These are phyloP conservation scores for Cryptosporidium felis DNA, from an alignment of 169 alveolate genomes.

Conservation along the genomic window DNA sequence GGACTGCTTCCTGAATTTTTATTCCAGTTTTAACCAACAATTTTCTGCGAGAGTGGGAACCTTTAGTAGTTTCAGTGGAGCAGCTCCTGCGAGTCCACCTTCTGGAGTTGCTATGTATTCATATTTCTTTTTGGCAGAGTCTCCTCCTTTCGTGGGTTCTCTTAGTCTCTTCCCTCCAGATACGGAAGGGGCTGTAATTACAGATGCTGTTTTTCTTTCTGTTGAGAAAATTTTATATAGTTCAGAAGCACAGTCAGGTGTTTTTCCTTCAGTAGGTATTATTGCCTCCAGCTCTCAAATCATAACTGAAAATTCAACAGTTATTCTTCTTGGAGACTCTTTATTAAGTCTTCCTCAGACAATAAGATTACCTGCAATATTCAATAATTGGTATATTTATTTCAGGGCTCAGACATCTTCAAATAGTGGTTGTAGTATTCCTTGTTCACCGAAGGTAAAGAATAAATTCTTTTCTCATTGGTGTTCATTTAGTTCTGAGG, in stretches of 20 bases:
- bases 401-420: constrained; percentile 65
- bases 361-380: constrained; percentile 28
- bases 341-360: constrained; percentile 38
- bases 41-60: constrained; percentile 42
- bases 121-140: constrained; percentile 23
- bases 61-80: constrained; percentile 68
- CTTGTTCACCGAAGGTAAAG: constrained; percentile 1
- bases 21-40: constrained; percentile 49
- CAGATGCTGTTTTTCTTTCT: constrained; percentile 36
- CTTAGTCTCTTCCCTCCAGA: constrained; percentile 28
- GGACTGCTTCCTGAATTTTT: constrained; percentile 50
- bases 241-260: constrained; percentile 45
- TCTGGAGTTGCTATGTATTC: constrained; percentile 57
- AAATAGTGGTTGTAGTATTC: constrained; percentile 63
- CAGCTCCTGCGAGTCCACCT: constrained; percentile 59
- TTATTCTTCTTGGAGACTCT: constrained; percentile 51
- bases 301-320: constrained; percentile 10
- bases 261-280: constrained; percentile 61
- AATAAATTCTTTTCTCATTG: constrained; percentile 41
- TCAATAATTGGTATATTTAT: constrained; percentile 33
- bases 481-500: constrained; percentile 18
- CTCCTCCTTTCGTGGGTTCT: constrained; percentile 60
- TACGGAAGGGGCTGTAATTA: constrained; percentile 6
- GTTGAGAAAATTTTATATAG: constrained; percentile 35
- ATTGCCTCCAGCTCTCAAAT: constrained; percentile 15